Evolutionary conservation across 2,329 filamentous ascomycete species (phyloP).

Genomic region (Plenodomus tracheiphilus): DNA sequence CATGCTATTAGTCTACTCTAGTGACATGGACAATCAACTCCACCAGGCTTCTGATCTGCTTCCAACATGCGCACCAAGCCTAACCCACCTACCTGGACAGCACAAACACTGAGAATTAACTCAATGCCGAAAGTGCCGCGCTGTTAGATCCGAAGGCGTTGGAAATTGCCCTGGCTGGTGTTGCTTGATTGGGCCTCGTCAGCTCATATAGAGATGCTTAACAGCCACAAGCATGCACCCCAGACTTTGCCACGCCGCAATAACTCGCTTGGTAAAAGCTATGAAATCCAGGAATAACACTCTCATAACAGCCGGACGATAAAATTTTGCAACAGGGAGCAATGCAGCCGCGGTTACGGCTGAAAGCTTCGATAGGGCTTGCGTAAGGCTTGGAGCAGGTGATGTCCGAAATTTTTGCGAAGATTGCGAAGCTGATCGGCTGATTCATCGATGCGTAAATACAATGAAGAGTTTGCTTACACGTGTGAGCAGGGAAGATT

Average conservation of each 20-base stretch:
- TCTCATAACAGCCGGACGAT: not conserved
- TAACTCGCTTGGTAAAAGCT: slow-evolving; percentile 10
- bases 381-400: slow-evolving; percentile 7
- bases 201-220: slow-evolving; percentile 12
- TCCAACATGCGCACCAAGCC: not conserved
- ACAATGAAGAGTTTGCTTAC: too few species aligned
- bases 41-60: too few species aligned
- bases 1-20: too few species aligned
- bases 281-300: slow-evolving; percentile 6
- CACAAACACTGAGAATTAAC: not conserved
- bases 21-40: too few species aligned
- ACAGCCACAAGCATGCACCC: slow-evolving; percentile 18
- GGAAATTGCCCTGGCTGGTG: not conserved
- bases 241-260: slow-evolving; percentile 24
- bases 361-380: slow-evolving; percentile 7
- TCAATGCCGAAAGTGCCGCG: not conserved
- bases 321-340: not conserved
- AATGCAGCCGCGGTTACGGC: not conserved
- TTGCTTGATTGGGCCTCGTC: slow-evolving; percentile 30
- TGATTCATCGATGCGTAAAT: not conserved
- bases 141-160: not conserved
- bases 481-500: too few species aligned
- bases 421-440: not conserved
- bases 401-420: not conserved
- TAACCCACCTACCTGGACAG: not conserved